Percentiles rank a stretch among this genome's conserved stretches.
Conservation (phyloP, 1,139 yeast species). For the Geotrichum siamense region DNA sequence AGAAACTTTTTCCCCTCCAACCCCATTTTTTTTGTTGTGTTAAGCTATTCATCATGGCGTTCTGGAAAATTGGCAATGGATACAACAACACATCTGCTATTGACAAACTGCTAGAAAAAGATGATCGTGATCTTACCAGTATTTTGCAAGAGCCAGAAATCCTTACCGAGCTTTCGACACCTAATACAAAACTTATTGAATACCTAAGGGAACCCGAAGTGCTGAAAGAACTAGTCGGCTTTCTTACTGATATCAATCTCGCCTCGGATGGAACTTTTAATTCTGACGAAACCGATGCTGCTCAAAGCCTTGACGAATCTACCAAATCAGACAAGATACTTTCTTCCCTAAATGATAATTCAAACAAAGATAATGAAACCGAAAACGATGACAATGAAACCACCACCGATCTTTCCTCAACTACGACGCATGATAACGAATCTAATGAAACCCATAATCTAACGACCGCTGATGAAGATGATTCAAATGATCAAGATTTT, state of each 20-base stretch:
- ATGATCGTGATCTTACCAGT: constrained; percentile 51
- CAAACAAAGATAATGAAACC: constrained; percentile 29
- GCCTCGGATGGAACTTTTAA: no score
- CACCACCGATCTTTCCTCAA: constrained; percentile 2
- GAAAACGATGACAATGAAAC: constrained; percentile 16
- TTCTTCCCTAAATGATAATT: constrained; percentile 7
- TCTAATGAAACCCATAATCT: constrained; percentile 13
- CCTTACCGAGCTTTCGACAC: constrained; percentile 73
- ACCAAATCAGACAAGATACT: constrained; percentile 2
- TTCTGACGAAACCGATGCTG: constrained; percentile 1
- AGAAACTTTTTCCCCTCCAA: no score
- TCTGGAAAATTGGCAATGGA: constrained; percentile 89
- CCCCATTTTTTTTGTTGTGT: no score
- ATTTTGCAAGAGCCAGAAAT: constrained; percentile 81
- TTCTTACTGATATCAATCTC: constrained; percentile 44
- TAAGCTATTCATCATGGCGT: constrained; percentile 38
- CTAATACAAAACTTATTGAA: constrained; percentile 75
- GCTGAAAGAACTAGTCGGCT: constrained; percentile 56
- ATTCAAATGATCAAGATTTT: constrained; percentile 30
- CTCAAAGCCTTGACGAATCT: constrained; percentile 1
- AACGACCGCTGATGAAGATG: constrained; percentile 17
- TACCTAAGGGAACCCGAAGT: constrained; percentile 71
- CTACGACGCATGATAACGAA: constrained; percentile 11
- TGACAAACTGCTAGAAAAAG: constrained; percentile 60
- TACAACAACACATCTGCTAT: constrained; percentile 70